phyloP scores from a whole-genome alignment of 2,329 filamentous ascomycete genomes.

The Fusarium goolgardi region DNA sequence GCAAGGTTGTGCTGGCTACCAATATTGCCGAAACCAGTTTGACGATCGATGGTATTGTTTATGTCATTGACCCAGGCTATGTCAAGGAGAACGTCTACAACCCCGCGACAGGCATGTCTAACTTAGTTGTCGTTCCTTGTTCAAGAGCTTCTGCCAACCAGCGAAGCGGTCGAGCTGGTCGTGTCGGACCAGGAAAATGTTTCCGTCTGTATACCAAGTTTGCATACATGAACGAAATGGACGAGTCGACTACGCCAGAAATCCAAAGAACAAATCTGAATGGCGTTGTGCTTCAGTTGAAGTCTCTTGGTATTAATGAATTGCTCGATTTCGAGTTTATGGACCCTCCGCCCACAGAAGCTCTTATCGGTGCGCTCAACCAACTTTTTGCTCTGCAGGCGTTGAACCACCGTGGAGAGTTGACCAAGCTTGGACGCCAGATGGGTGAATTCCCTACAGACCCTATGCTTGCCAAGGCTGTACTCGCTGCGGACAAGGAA shows the following conservation, averaged over 20 bases:
- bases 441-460: conserved; percentile 97
- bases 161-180: conserved; percentile 89
- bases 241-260: conserved; percentile 90
- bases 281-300: conserved; percentile 84
- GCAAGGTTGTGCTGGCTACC: conserved; percentile 93
- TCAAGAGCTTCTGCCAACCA: conserved; percentile 94
- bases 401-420: conserved; percentile 85
- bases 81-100: conserved; percentile 97
- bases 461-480: conserved; percentile 88
- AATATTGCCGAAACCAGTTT: conserved; percentile 97
- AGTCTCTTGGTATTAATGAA: conserved; percentile 91
- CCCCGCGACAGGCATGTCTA: conserved; percentile 90
- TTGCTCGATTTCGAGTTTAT: conserved; percentile 96
- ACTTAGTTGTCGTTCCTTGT: conserved; percentile 88
- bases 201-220: conserved; percentile 95
- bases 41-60: conserved; percentile 95
- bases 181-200: conserved; percentile 91
- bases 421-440: conserved; percentile 91
- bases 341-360: conserved; percentile 90
- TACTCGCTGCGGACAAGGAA: conserved; percentile 88
- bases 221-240: conserved; percentile 94
- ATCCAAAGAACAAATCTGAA: conserved; percentile 92
- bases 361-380: conserved; percentile 88
- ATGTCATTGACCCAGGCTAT: conserved; percentile 94
- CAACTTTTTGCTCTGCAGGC: conserved; percentile 91